These are phyloP conservation scores for Anthoceros angustus DNA, from an alignment of 225 moss, liverwort and hornwort genomes.

Conservation along the genomic window DNA sequence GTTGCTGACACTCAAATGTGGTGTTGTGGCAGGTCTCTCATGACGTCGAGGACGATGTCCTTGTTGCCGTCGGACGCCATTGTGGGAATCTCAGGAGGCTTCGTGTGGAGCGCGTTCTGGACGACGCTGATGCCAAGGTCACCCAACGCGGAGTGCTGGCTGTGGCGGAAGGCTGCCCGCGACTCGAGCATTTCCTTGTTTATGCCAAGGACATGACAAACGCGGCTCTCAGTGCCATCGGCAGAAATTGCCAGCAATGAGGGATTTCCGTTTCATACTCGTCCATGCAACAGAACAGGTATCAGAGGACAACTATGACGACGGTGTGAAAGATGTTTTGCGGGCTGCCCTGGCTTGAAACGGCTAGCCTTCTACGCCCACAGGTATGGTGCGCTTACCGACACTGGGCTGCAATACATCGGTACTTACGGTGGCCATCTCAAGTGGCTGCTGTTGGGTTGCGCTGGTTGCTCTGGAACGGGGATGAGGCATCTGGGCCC, in stretches of 20 bases:
- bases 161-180: background rate
- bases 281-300: background rate
- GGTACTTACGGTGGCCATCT: background rate
- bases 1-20: background rate
- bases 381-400: background rate
- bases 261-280: background rate
- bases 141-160: background rate
- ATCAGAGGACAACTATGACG: background rate
- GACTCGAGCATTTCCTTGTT: background rate
- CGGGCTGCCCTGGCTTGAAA: background rate
- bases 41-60: background rate
- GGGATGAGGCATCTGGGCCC: background rate
- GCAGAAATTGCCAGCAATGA: background rate
- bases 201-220: background rate
- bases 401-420: background rate
- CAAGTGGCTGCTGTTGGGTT: background rate
- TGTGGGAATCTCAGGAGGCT: background rate
- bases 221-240: background rate
- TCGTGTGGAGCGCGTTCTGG: background rate
- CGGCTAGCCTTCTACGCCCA: background rate
- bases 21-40: background rate
- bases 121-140: background rate
- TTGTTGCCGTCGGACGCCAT: background rate
- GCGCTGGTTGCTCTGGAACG: background rate
- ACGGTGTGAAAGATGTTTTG: background rate